These are phyloP conservation scores for Anthracocystis setariae DNA, from an alignment of 1,284 basidiomycete genomes.

Conservation along the genomic window DNA sequence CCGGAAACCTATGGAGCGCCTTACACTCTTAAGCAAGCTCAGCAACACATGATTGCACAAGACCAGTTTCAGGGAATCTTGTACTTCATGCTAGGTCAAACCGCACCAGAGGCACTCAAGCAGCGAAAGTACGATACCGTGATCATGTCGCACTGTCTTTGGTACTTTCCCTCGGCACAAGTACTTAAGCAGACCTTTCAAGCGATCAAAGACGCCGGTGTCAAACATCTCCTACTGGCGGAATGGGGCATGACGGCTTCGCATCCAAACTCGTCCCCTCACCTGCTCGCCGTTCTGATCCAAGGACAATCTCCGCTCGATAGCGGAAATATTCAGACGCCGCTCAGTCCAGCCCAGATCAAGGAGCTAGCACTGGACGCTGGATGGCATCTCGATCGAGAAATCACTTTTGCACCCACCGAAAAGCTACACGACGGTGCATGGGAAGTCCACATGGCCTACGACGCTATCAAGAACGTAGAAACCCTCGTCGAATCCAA, in stretches of 20 bases:
- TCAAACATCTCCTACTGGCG: slow-evolving; percentile 27
- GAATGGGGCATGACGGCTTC: slow-evolving; percentile 34
- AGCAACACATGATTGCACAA: slow-evolving; percentile 3
- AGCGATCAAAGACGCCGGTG: slow-evolving; percentile 14
- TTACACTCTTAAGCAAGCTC: slow-evolving; percentile 28
- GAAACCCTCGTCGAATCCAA: not conserved
- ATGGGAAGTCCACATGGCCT: slow-evolving; percentile 26
- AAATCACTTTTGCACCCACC: slow-evolving; percentile 14
- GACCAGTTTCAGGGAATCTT: slow-evolving; percentile 4
- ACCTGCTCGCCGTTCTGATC: slow-evolving; percentile 22
- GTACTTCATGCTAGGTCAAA: slow-evolving; percentile 16
- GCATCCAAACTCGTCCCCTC: slow-evolving; percentile 19
- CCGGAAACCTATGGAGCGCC: slow-evolving; percentile 18
- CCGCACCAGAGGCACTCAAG: slow-evolving; percentile 11
- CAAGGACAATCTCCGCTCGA: slow-evolving; percentile 24
- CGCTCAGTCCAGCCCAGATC: slow-evolving; percentile 17
- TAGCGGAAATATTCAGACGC: slow-evolving; percentile 13
- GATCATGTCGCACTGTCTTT: slow-evolving; percentile 21
- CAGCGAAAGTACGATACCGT: slow-evolving; percentile 10
- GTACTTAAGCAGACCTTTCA: slow-evolving; percentile 10
- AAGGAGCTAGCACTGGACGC: slow-evolving; percentile 8
- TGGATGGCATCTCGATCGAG: slow-evolving; percentile 17
- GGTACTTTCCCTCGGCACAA: slow-evolving; percentile 24
- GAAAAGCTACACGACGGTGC: slow-evolving; percentile 24
- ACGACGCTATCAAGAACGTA: slow-evolving; percentile 8